Conservation (phyloP, 2,329 filamentous ascomycete genomes). For the Diplodia mutila region DNA sequence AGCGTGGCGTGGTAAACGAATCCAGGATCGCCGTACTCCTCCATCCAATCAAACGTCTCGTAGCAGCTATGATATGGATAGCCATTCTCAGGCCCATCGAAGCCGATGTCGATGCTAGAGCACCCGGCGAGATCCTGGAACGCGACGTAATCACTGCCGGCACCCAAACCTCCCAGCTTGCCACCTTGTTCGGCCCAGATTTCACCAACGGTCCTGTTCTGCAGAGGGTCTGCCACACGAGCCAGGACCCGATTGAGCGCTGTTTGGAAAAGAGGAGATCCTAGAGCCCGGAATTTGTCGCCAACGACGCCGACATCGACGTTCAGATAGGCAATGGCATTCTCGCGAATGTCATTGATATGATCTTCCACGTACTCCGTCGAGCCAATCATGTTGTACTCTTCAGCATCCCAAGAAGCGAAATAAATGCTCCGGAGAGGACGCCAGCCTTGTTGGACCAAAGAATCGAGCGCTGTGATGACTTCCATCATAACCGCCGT, state of each 20-base stretch:
- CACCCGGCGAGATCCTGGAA: slow-evolving; percentile 92
- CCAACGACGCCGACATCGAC: slow-evolving; percentile 83
- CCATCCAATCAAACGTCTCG: slow-evolving; percentile 88
- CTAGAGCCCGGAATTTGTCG: slow-evolving; percentile 72
- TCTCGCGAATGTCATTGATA: slow-evolving; percentile 69
- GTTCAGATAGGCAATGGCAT: slow-evolving; percentile 88
- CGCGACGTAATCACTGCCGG: slow-evolving; percentile 80
- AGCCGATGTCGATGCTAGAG: slow-evolving; percentile 83
- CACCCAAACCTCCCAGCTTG: slow-evolving; percentile 70
- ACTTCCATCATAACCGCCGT: slow-evolving; percentile 92
- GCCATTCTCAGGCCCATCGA: slow-evolving; percentile 61
- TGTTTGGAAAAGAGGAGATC: slow-evolving; percentile 77
- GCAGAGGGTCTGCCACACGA: slow-evolving; percentile 71
- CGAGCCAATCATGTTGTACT: slow-evolving; percentile 91
- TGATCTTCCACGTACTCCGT: slow-evolving; percentile 94
- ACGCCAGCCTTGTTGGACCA: slow-evolving; percentile 79
- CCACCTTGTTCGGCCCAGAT: slow-evolving; percentile 70
- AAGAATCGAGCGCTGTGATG: slow-evolving; percentile 78
- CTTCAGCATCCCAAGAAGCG: slow-evolving; percentile 92
- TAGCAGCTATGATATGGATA: slow-evolving; percentile 83
- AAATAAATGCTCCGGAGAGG: slow-evolving; percentile 95
- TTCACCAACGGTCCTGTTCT: slow-evolving; percentile 72
- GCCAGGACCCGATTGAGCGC: slow-evolving; percentile 73
- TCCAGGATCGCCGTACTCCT: slow-evolving; percentile 75
- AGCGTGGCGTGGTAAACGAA: slow-evolving; percentile 81